Conservation (phyloP, 2,329 filamentous ascomycete species). For the Pyricularia sp. region DNA sequence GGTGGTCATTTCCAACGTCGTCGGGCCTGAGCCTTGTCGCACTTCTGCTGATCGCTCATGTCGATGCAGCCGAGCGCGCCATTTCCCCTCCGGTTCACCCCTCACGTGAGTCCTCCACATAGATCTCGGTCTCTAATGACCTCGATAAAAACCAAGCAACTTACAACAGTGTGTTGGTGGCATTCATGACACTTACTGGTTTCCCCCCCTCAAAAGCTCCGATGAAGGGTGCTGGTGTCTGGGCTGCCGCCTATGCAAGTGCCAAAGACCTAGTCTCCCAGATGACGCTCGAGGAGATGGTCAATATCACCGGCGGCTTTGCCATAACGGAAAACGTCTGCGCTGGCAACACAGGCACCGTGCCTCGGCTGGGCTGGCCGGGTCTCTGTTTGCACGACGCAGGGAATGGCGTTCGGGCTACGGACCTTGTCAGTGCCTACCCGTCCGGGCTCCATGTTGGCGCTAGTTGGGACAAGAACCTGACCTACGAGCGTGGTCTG, state of each 20-base stretch:
- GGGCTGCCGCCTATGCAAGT: slow-evolving; percentile 54
- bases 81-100: neutral
- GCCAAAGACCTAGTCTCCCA: slow-evolving; percentile 56
- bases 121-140: neutral
- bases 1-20: neutral
- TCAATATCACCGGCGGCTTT: slow-evolving; percentile 7
- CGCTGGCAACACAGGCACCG: slow-evolving; percentile 6
- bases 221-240: slow-evolving; percentile 19
- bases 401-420: slow-evolving; percentile 26
- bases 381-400: slow-evolving; percentile 30
- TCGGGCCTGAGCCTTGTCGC: neutral
- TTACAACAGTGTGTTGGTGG: neutral
- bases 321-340: slow-evolving; percentile 21
- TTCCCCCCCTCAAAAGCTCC: neutral
- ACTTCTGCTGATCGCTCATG: neutral
- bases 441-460: slow-evolving; percentile 27
- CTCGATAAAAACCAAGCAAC: neutral
- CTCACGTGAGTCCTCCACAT: neutral
- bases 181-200: neutral
- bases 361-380: slow-evolving; percentile 22
- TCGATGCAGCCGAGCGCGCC: neutral
- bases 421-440: slow-evolving; percentile 27
- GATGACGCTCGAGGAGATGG: slow-evolving; percentile 64
- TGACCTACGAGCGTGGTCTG: slow-evolving; percentile 53
- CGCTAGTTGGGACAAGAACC: slow-evolving; percentile 54